A percentile compares a stretch with the other conserved stretches of the same genome.
Evolutionary conservation across 345 rosid genomes (phyloP).

Genomic region (Schrenkiella parvula): DNA sequence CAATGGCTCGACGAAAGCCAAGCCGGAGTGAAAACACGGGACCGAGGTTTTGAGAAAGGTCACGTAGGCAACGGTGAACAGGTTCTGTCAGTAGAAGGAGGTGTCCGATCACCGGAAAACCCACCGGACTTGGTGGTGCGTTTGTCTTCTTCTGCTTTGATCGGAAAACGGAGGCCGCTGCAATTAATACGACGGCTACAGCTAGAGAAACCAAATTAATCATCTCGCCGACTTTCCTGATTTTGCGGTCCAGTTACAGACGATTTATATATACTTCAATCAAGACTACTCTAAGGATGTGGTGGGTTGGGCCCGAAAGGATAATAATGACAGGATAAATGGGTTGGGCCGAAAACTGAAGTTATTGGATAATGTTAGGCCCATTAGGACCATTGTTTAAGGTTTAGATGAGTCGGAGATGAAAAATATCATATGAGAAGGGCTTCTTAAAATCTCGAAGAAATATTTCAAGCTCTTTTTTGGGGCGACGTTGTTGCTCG

Average conservation of each 20-base stretch:
- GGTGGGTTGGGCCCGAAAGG: no score
- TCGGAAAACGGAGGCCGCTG: background rate
- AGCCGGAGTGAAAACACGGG: conserved; percentile 37
- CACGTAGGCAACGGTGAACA: conserved; percentile 18
- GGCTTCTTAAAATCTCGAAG: background rate
- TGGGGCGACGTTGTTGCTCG: background rate
- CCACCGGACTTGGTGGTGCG: conserved; percentile 4
- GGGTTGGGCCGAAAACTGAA: background rate
- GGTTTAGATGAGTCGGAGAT: background rate
- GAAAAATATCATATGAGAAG: background rate
- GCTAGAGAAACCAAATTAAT: background rate
- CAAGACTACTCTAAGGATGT: no score
- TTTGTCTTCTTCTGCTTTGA: background rate
- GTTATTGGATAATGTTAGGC: background rate
- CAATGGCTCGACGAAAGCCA: conserved; percentile 31
- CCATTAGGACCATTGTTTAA: background rate
- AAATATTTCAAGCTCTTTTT: background rate
- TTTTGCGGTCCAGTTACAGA: background rate
- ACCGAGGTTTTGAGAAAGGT: conserved; percentile 35
- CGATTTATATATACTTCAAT: no score
- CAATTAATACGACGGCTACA: background rate
- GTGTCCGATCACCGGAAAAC: conserved; percentile 19
- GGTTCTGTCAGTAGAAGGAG: conserved; percentile 33
- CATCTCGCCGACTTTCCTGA: background rate
- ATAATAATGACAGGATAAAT: background rate